Base-by-base conservation (phyloP, 768 basidiomycete species). In the Auriscalpium vulgare region DNA sequence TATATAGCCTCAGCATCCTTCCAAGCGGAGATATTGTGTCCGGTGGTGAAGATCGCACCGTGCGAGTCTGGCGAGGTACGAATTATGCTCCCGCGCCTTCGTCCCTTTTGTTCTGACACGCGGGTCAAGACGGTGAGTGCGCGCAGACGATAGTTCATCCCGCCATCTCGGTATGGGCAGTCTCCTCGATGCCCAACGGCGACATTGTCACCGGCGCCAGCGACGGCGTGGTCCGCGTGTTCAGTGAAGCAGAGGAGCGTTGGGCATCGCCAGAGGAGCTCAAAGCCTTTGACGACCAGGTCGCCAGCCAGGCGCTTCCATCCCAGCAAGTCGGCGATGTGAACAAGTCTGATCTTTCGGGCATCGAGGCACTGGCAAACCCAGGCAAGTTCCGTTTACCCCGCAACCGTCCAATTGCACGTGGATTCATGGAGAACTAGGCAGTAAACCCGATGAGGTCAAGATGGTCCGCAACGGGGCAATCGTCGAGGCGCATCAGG, bases 81-180 rank as follows among this genome's bases (percentile, higher is more conserved):
- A 69, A 13, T 47, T 43, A 6, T 45, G 17, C 19, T 45, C 43
- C 56, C 23, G 47, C 47, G 55, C 51, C 52, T 45, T 46, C 46
- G 21, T 45, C 38, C 14, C 29, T 29, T 29, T 60, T 29, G 48
- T 44, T 16, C n/a, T 38, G 13, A 46, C 23, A 9, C 10, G 37
- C 35, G n/a, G 8, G 21, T 21, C 21, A 58, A 91, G 95, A 92
- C 61, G 94, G 91, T 13, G 90, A 93, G 69, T 90, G 90, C 62
- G 70, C 80, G 7, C 95, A 99, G 69, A 88, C 87, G 10, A 83
- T 99, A 57, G 81, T 90, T 10, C 93, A 97, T 65, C 94, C 97
- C 8, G 92, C 92, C 8, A 91, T 95, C 55, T 97, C 95, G n/a
- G 91, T 99, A 2, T 99, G 97, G 97, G 74, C 89, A 3, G 91